Evolutionary conservation across 73 alveolate species (phyloP).

Genomic region (Symbiodinium pilosum): DNA sequence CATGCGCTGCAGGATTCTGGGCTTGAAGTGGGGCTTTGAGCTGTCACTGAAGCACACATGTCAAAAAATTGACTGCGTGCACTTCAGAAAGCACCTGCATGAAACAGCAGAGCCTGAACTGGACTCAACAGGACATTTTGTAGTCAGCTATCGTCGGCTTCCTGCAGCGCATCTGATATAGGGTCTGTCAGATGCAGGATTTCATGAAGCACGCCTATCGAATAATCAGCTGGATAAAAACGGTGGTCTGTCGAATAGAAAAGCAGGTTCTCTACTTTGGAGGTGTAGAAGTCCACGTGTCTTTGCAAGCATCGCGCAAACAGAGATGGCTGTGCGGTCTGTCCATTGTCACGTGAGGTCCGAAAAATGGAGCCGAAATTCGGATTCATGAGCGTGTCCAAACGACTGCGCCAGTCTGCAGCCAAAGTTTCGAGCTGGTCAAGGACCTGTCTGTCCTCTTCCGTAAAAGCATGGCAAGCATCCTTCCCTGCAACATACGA

Average conservation of each 20-base stretch:
- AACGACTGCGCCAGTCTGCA: conserved; percentile 40
- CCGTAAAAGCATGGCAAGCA: neutral
- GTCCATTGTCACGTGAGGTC: conserved; percentile 60
- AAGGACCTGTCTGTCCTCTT: neutral
- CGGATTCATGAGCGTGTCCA: conserved; percentile 61
- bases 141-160: neutral
- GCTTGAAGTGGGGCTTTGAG: too few species aligned
- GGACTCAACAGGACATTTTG: neutral
- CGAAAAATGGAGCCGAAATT: conserved; percentile 80
- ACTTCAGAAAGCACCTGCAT: too few species aligned
- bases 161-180: conserved; percentile 45
- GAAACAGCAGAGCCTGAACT: neutral
- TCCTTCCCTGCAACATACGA: neutral
- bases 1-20: too few species aligned
- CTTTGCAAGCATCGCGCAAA: conserved; percentile 84
- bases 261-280: conserved; percentile 48
- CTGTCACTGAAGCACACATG: too few species aligned
- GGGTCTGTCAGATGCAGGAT: conserved; percentile 77
- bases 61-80: neutral
- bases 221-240: conserved; percentile 79
- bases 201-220: conserved; percentile 59
- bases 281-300: conserved; percentile 85
- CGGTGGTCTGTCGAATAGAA: conserved; percentile 78
- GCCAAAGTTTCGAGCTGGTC: conserved; percentile 30
- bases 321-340: conserved; percentile 64